These are phyloP conservation scores for Sodiomyces alkalinus DNA, from an alignment of 2,329 filamentous ascomycete genomes.

Conservation along the genomic window DNA sequence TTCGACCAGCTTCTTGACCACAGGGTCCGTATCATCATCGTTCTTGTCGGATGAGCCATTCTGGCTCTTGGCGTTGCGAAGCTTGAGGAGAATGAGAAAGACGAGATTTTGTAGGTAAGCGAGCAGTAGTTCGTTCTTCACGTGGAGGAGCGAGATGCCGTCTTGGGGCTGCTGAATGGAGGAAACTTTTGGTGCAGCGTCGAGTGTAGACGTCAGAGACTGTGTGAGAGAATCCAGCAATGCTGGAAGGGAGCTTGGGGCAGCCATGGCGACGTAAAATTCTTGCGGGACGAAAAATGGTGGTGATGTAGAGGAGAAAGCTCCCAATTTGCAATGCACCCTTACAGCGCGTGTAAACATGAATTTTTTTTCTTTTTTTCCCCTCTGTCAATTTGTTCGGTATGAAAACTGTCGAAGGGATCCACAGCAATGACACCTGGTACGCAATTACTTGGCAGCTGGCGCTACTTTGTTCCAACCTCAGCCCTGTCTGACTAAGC, in stretches of 20 bases:
- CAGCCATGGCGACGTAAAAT: constrained; percentile 27
- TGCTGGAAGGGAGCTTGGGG: constrained; percentile 30
- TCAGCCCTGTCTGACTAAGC: too few relatives aligned
- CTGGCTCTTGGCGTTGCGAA: constrained; percentile 39
- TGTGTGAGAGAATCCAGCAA: constrained; percentile 39
- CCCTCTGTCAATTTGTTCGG: too few relatives aligned
- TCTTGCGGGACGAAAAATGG: too few relatives aligned
- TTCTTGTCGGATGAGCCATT: constrained; percentile 8
- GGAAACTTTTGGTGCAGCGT: constrained; percentile 48
- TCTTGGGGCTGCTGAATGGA: constrained; percentile 59
- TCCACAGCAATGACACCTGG: too few relatives aligned
- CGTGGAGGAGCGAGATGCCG: constrained; percentile 86
- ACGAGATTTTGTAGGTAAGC: constrained; percentile 92
- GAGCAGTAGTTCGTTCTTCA: constrained; percentile 93
- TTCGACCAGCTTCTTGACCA: constrained; percentile 79
- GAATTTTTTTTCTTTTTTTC: too few relatives aligned
- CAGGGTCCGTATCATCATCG: constrained; percentile 39
- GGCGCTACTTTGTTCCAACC: too few relatives aligned
- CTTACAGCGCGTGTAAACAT: too few relatives aligned
- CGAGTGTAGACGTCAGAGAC: constrained; percentile 46
- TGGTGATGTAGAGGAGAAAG: too few relatives aligned
- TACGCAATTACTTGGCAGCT: too few relatives aligned
- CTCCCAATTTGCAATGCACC: too few relatives aligned
- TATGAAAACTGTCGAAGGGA: too few relatives aligned
- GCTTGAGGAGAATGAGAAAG: constrained; percentile 69